Conservation (phyloP, 768 basidiomycete species). For the Phallus indusiatus region DNA sequence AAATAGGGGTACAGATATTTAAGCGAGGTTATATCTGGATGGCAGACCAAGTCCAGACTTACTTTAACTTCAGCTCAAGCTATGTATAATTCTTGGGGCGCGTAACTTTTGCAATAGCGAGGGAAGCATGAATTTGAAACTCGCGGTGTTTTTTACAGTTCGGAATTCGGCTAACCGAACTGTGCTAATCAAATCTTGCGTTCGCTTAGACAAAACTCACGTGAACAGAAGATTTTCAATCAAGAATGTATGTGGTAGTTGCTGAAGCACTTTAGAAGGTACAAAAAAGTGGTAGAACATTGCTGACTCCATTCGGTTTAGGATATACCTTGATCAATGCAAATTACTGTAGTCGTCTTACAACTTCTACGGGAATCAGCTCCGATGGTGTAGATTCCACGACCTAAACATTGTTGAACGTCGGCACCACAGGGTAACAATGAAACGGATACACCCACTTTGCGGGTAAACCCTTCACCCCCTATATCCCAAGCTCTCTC, state of each 20-base stretch:
- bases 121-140: no score
- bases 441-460: slow-evolving; percentile 34
- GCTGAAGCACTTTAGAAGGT: background rate
- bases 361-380: slow-evolving; percentile 3
- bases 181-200: background rate
- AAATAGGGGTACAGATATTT: background rate
- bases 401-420: background rate
- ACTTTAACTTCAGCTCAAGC: no score
- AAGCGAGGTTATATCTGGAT: background rate
- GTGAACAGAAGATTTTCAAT: background rate
- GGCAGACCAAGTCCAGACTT: no score
- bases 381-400: slow-evolving; percentile 4
- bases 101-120: no score
- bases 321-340: background rate
- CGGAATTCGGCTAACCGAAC: background rate
- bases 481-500: slow-evolving; percentile 83
- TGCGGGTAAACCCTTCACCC: slow-evolving; percentile 52
- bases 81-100: no score
- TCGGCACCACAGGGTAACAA: background rate
- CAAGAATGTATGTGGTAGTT: background rate
- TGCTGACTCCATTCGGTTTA: background rate
- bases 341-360: background rate
- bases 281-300: background rate
- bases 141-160: background rate
- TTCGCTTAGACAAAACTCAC: background rate